phyloP scores from a whole-genome alignment of 768 basidiomycete species.

The Mycena haematopus region DNA sequence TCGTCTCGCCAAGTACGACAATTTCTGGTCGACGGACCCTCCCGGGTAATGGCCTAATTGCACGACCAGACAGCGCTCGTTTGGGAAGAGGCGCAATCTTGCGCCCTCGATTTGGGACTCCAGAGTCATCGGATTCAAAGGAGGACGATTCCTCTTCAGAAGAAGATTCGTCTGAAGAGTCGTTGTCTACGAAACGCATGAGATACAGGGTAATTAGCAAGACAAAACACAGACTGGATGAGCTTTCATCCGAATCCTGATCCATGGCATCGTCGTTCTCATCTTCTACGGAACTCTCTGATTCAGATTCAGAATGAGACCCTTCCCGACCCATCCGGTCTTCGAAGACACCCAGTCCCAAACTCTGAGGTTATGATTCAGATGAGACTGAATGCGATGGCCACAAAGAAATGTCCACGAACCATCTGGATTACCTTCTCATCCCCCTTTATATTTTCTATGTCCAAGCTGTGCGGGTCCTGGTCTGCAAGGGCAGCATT shows the following conservation, averaged over 20 bases:
- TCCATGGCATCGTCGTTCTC: not conserved
- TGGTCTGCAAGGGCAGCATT: conserved; percentile 46
- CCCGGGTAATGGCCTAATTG: conserved; percentile 12
- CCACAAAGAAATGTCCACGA: not conserved
- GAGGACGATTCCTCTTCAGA: not conserved
- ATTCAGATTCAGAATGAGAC: conserved; percentile 1
- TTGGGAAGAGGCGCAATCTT: conserved; percentile 18
- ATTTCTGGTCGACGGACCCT: conserved; percentile 13
- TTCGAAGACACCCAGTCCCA: conserved; percentile 51
- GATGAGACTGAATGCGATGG: not conserved
- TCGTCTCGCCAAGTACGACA: conserved; percentile 19
- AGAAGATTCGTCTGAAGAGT: not conserved
- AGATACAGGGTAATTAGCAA: not conserved
- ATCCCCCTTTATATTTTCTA: conserved; percentile 49
- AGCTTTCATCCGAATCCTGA: conserved; percentile 11
- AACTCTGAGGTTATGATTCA: conserved; percentile 40
- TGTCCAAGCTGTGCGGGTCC: conserved; percentile 52
- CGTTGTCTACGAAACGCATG: not conserved
- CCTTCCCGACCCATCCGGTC: conserved; percentile 20
- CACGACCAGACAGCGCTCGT: conserved; percentile 19
- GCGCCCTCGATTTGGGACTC: not conserved
- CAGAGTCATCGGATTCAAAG: conserved; percentile 7
- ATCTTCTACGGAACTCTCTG: conserved; percentile 3
- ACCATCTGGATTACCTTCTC: conserved; percentile 54
- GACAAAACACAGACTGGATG: not conserved